These are phyloP conservation scores for Vanilla planifolia DNA, from an alignment of 106 monocot species.

Conservation along the genomic window DNA sequence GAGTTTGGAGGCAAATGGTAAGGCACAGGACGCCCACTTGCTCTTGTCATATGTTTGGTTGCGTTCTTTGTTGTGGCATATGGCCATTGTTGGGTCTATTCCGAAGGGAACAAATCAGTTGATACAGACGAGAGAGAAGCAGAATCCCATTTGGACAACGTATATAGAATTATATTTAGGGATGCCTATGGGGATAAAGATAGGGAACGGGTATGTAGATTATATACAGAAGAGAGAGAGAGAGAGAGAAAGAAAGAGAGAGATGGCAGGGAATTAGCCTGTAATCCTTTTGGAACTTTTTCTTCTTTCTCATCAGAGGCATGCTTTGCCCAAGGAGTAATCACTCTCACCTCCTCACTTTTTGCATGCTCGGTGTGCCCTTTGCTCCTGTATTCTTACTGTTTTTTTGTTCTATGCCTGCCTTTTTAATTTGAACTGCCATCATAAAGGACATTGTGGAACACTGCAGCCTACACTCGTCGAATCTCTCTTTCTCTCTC, in stretches of 20 bases:
- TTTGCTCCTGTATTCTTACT: neutral
- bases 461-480: too few relatives aligned
- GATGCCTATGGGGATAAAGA: too few relatives aligned
- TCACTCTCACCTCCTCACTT: slow-evolving; percentile 3
- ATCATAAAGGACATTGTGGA: too few relatives aligned
- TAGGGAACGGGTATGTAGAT: too few relatives aligned
- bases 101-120: neutral
- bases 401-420: neutral
- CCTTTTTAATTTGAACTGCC: neutral
- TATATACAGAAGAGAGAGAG: neutral
- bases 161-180: neutral
- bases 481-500: neutral
- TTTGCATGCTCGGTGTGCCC: neutral
- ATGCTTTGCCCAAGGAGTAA: neutral
- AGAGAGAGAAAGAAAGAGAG: neutral
- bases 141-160: neutral
- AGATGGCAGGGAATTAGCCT: neutral
- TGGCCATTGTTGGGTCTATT: neutral
- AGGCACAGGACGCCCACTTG: neutral
- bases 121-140: neutral
- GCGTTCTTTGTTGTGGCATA: slow-evolving; percentile 1
- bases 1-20: neutral
- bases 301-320: neutral
- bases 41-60: slow-evolving; percentile 4
- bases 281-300: neutral